A percentile compares a stretch with the other conserved stretches of the same genome.
Evolutionary conservation across 768 basidiomycete genomes (phyloP).

Genomic region (Cystofilobasidium bisporidii): DNA sequence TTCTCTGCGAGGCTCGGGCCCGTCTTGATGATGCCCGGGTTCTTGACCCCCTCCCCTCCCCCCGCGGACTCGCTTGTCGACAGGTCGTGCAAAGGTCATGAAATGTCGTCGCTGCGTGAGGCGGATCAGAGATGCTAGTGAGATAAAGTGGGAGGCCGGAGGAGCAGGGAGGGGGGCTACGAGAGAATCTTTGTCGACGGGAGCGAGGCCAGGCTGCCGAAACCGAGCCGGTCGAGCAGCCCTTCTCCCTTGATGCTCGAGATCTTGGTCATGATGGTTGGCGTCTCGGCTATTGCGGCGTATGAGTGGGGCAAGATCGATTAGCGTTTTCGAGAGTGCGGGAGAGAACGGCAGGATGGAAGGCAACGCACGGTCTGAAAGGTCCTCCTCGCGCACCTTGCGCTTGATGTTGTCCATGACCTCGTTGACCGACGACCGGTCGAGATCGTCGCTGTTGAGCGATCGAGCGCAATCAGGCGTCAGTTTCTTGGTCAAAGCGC

Average conservation of each 20-base stretch:
- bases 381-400: constrained; percentile 74
- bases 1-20: too few relatives aligned
- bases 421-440: constrained; percentile 74
- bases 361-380: constrained; percentile 14
- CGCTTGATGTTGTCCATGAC: constrained; percentile 88
- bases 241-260: constrained; percentile 1
- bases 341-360: neutral
- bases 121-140: too few relatives aligned
- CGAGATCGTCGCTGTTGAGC: constrained; percentile 56
- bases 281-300: constrained; percentile 64
- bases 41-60: too few relatives aligned
- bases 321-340: neutral
- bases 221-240: constrained; percentile 6
- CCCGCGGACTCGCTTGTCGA: too few relatives aligned
- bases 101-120: too few relatives aligned
- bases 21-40: too few relatives aligned
- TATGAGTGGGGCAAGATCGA: neutral
- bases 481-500: too few relatives aligned
- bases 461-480: neutral
- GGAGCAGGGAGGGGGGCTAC: neutral
- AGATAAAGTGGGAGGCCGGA: neutral
- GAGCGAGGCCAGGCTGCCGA: constrained; percentile 9
- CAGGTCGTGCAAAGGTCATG: neutral
- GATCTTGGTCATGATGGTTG: constrained; percentile 86
- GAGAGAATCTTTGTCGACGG: neutral